phyloP scores from a whole-genome alignment of 768 basidiomycete species.

The Tulasnella sp. region DNA sequence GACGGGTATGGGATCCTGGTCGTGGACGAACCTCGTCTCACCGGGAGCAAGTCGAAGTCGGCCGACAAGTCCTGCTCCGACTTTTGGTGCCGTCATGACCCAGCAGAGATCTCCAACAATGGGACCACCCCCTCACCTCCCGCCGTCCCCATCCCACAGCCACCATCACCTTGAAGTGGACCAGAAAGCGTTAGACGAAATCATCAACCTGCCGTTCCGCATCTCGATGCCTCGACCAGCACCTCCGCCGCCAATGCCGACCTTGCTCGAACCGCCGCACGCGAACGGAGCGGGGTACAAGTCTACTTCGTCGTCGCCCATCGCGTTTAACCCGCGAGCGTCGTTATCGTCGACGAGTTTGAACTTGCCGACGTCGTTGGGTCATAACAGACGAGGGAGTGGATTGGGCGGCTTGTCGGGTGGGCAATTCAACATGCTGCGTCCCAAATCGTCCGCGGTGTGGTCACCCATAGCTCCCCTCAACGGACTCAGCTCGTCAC shows the following conservation, averaged over 20 bases:
- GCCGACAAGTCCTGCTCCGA: constrained; percentile 43
- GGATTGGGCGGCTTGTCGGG: not conserved
- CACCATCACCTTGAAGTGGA: not conserved
- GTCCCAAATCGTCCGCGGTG: not conserved
- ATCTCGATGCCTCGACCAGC: constrained; percentile 19
- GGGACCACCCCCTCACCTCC: not conserved
- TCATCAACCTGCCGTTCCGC: constrained; percentile 15
- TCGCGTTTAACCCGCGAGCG: not conserved
- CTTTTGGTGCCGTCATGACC: constrained; percentile 70
- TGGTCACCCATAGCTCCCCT: not conserved
- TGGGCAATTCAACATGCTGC: not conserved
- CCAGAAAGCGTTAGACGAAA: not conserved
- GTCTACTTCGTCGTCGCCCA: not conserved
- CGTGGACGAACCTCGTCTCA: constrained; percentile 56
- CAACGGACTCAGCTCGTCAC: not conserved
- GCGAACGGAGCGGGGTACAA: not conserved
- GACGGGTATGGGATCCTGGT: constrained; percentile 33
- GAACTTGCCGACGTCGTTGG: not conserved
- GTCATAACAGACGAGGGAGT: not conserved
- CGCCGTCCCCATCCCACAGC: not conserved
- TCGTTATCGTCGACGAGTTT: not conserved
- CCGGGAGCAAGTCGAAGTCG: constrained; percentile 41
- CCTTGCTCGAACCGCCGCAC: not conserved
- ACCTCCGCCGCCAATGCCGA: not conserved
- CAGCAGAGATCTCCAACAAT: constrained; percentile 43